A percentile compares a stretch with the other conserved stretches of the same genome.
These are phyloP conservation scores for Rhodamnia argentea DNA, from an alignment of 345 rosid genomes.

Conservation along the genomic window DNA sequence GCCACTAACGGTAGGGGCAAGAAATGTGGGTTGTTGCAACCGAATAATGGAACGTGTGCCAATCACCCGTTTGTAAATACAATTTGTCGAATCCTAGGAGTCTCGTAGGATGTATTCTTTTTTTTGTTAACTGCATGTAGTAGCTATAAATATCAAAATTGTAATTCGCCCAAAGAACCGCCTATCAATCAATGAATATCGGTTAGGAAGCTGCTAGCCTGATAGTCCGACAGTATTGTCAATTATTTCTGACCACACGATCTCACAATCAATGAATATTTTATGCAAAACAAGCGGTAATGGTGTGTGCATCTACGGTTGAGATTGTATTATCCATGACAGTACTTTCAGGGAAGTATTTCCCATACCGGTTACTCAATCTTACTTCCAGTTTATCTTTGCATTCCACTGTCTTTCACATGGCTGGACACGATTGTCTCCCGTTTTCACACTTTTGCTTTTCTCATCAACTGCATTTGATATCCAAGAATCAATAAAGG, in stretches of 20 bases:
- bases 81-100: not conserved
- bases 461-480: not conserved
- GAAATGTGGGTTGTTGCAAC: not conserved
- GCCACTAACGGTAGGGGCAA: not conserved
- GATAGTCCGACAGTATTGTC: too few relatives aligned
- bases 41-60: not conserved
- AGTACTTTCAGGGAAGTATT: too few relatives aligned
- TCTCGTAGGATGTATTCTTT: not conserved
- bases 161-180: not conserved
- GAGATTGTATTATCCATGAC: too few relatives aligned
- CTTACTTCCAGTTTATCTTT: not conserved
- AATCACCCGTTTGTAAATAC: not conserved
- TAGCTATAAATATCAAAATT: not conserved
- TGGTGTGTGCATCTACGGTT: too few relatives aligned
- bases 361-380: not conserved
- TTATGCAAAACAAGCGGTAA: too few relatives aligned
- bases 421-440: not conserved
- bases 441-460: not conserved
- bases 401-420: not conserved
- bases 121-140: too few relatives aligned
- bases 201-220: not conserved
- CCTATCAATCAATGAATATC: not conserved
- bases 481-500: not conserved
- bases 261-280: too few relatives aligned
- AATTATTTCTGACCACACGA: too few relatives aligned